Evolutionary conservation across 2,329 filamentous ascomycete genomes (phyloP).

Genomic region (Bipolaris victoriae): DNA sequence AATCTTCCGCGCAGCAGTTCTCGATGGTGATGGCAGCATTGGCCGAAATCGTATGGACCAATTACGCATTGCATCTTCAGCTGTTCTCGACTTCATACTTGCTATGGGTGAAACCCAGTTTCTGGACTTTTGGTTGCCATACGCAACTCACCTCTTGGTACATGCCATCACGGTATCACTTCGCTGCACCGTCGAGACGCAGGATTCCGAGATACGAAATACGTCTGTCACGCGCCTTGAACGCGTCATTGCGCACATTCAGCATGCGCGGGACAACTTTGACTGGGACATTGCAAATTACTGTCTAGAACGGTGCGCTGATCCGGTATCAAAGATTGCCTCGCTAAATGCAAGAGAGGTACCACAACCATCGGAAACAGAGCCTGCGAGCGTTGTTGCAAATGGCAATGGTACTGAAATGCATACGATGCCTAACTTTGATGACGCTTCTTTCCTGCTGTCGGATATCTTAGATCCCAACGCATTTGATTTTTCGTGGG

Average conservation of each 20-base stretch:
- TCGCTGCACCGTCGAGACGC: constrained; percentile 59
- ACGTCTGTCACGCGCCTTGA: constrained; percentile 57
- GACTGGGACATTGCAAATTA: constrained; percentile 64
- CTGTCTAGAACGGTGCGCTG: constrained; percentile 55
- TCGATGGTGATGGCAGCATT: constrained; percentile 30
- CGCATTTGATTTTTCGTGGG: constrained; percentile 47
- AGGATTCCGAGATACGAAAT: constrained; percentile 53
- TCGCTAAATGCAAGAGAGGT: constrained; percentile 32
- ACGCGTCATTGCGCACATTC: constrained; percentile 56
- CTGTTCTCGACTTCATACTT: constrained; percentile 58
- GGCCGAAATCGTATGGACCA: constrained; percentile 50
- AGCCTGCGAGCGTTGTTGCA: constrained; percentile 18
- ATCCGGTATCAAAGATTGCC: constrained; percentile 47
- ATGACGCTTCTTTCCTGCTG: constrained; percentile 37
- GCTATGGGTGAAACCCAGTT: constrained; percentile 56
- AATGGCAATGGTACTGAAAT: constrained; percentile 11
- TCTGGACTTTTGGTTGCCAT: constrained; percentile 59
- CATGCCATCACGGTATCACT: constrained; percentile 61
- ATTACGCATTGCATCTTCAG: constrained; percentile 57
- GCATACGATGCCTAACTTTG: constrained; percentile 27
- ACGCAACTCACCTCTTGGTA: constrained; percentile 60
- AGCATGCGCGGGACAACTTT: constrained; percentile 56
- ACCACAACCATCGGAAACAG: constrained; percentile 28
- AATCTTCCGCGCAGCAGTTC: constrained; percentile 40
- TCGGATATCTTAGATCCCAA: constrained; percentile 44